Evolutionary conservation across 345 rosid species (phyloP).

Genomic region (Eucalyptus regnans): DNA sequence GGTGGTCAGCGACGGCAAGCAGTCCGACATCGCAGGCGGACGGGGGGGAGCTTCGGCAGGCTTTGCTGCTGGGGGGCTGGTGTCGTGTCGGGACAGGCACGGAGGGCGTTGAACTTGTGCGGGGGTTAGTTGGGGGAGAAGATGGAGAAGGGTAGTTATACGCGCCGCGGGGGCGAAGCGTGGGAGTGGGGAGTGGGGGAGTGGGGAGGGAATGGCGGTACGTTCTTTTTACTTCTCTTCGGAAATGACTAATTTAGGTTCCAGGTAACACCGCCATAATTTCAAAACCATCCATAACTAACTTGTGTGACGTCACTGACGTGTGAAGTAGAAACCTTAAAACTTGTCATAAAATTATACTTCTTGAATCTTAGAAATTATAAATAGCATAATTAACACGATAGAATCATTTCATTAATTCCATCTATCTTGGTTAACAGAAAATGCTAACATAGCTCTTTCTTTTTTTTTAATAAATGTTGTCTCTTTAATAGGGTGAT

Average conservation of each 20-base stretch:
- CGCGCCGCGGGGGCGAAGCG: not conserved
- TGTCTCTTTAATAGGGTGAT: accelerated
- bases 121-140: not conserved
- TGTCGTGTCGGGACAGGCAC: not conserved
- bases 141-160: not conserved
- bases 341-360: too few relatives aligned
- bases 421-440: too few relatives aligned
- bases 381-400: too few relatives aligned
- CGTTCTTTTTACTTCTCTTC: not conserved
- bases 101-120: not conserved
- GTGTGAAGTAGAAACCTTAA: too few relatives aligned
- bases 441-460: accelerated
- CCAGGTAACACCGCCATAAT: not conserved
- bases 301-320: not conserved
- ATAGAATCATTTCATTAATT: too few relatives aligned
- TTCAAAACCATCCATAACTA: not conserved
- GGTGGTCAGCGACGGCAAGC: conserved; percentile 4
- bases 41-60: not conserved
- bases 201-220: not conserved
- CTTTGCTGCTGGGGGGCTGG: not conserved
- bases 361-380: too few relatives aligned
- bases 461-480: too few relatives aligned
- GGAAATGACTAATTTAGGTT: not conserved
- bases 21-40: not conserved
- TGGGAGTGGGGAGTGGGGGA: not conserved